phyloP scores from a whole-genome alignment of 495 filamentous ascomycete genomes.

The Aspergillus indologenus region DNA sequence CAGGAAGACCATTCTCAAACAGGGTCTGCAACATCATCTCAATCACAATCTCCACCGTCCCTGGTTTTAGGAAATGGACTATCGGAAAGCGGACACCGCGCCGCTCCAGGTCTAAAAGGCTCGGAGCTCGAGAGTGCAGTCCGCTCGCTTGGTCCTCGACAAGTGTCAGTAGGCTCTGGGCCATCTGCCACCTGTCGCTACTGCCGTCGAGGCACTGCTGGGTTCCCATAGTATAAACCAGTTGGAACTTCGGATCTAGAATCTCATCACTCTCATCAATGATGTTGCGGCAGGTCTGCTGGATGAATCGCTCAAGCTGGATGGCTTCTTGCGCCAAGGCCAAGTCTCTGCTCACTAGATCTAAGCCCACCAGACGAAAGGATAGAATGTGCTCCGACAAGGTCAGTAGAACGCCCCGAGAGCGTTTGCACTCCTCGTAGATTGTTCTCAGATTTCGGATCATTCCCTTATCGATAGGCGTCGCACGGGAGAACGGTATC shows the following conservation, averaged over 20 bases:
- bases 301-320: no score
- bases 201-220: conserved; percentile 54
- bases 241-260: conserved; percentile 56
- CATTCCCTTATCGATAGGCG: conserved; percentile 34
- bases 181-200: conserved; percentile 57
- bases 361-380: conserved; percentile 46
- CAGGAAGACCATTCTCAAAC: background rate
- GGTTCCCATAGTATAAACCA: conserved; percentile 66
- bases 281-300: conserved; percentile 44
- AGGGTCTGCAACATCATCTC: background rate
- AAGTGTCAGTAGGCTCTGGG: conserved; percentile 53
- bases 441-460: conserved; percentile 16
- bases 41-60: background rate
- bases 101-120: background rate
- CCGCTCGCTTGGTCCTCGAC: conserved; percentile 23
- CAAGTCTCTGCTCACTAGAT: background rate
- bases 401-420: conserved; percentile 56
- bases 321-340: background rate
- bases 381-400: conserved; percentile 73
- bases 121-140: background rate
- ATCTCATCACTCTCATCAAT: conserved; percentile 68
- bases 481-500: conserved; percentile 58
- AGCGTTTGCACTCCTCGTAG: conserved; percentile 42
- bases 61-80: conserved; percentile 2
- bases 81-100: conserved; percentile 4